A percentile compares a stretch with the other conserved stretches of the same genome.
Evolutionary conservation across 2,329 filamentous ascomycete species (phyloP).

Genomic region (Colletotrichum tanaceti): DNA sequence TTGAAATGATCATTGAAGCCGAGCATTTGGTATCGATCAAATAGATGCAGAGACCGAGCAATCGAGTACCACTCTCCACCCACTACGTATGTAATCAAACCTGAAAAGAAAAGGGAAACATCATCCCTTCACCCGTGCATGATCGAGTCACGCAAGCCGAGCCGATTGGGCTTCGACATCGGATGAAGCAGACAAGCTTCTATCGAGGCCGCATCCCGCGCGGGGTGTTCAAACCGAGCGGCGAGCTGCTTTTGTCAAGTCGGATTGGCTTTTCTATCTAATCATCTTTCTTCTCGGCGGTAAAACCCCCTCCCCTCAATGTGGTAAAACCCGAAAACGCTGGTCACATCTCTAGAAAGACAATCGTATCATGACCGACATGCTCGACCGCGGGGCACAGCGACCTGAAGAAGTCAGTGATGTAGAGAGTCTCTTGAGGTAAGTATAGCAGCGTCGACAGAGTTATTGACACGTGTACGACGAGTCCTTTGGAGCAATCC

Average conservation of each 20-base stretch:
- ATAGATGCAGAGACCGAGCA: too few relatives aligned
- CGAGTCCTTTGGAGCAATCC: too few relatives aligned
- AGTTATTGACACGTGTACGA: too few relatives aligned
- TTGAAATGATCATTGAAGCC: too few relatives aligned
- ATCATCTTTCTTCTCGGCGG: neutral
- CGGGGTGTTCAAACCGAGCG: neutral
- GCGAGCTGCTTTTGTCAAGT: neutral
- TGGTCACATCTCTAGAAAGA: neutral
- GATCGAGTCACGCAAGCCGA: constrained; percentile 2
- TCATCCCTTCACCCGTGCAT: constrained; percentile 7
- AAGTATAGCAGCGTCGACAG: neutral
- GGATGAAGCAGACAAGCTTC: constrained; percentile 12
- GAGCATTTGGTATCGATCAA: neutral
- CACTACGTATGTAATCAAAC: neutral
- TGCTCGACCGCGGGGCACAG: constrained; percentile 21
- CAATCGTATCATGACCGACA: constrained; percentile 15
- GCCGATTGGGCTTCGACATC: constrained; percentile 14
- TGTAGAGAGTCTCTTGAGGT: constrained; percentile 25
- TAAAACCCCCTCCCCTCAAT: neutral
- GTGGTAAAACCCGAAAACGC: neutral
- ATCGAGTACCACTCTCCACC: too few relatives aligned
- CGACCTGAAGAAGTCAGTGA: constrained; percentile 27
- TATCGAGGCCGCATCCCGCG: constrained; percentile 1
- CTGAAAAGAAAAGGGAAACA: neutral
- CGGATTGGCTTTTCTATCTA: neutral